phyloP scores from a whole-genome alignment of 2,329 filamentous ascomycete species.

The Mycogone perniciosa region DNA sequence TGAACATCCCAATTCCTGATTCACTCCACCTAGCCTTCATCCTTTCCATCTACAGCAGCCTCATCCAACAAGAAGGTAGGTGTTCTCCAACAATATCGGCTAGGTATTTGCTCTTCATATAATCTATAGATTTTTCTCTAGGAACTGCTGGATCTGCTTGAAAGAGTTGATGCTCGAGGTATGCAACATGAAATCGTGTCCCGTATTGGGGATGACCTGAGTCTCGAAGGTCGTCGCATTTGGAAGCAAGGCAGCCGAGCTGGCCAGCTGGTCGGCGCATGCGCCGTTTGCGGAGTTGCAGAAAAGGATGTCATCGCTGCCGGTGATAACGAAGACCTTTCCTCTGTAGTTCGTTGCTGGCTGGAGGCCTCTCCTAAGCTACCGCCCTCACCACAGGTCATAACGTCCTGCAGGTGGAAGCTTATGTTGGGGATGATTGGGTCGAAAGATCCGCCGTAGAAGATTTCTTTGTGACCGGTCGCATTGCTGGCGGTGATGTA shows the following conservation, averaged over 20 bases:
- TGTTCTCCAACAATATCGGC: no score
- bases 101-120: no score
- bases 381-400: constrained; percentile 4
- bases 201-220: neutral
- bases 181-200: constrained; percentile 3
- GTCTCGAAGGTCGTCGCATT: neutral
- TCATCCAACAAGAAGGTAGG: no score
- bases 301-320: neutral
- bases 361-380: neutral
- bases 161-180: neutral
- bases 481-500: neutral
- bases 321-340: neutral
- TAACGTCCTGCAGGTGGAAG: neutral
- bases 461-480: neutral
- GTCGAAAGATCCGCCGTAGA: neutral
- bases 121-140: no score
- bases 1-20: no score
- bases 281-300: no score
- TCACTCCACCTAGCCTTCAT: no score
- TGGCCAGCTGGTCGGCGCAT: no score
- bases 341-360: neutral
- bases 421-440: neutral
- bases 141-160: neutral
- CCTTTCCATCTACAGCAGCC: no score
- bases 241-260: no score